Conservation (phyloP, 2,329 filamentous ascomycete species). For the Verticillium zaregamsianum region DNA sequence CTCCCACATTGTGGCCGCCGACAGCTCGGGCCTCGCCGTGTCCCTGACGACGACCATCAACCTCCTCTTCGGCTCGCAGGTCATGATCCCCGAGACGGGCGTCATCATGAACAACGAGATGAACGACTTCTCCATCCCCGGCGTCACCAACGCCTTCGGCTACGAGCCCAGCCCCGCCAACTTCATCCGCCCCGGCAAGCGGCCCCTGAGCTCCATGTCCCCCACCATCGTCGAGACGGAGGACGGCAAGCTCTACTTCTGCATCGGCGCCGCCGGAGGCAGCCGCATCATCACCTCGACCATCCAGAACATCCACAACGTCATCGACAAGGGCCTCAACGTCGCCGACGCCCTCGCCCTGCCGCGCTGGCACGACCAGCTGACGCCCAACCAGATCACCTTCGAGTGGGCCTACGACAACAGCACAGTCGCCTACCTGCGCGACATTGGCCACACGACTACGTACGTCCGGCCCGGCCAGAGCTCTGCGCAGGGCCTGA, state of each 20-base stretch:
- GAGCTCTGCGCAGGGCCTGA: slow-evolving; percentile 71
- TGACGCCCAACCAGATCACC: slow-evolving; percentile 62
- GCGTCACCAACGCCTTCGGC: slow-evolving; percentile 67
- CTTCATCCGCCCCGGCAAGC: slow-evolving; percentile 71
- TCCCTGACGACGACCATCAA: slow-evolving; percentile 81
- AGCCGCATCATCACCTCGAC: slow-evolving; percentile 81
- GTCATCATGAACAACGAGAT: slow-evolving; percentile 65
- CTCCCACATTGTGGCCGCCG: slow-evolving; percentile 62
- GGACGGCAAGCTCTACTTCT: slow-evolving; percentile 65
- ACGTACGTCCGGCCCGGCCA: slow-evolving; percentile 62
- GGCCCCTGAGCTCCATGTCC: slow-evolving; percentile 73
- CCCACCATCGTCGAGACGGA: slow-evolving; percentile 71
- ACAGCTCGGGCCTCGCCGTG: slow-evolving; percentile 66
- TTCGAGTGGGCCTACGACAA: slow-evolving; percentile 76
- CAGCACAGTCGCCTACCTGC: slow-evolving; percentile 62
- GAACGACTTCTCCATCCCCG: slow-evolving; percentile 76
- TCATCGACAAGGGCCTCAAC: slow-evolving; percentile 64
- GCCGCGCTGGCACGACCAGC: slow-evolving; percentile 78
- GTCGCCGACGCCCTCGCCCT: slow-evolving; percentile 58
- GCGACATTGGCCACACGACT: slow-evolving; percentile 66
- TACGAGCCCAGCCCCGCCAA: slow-evolving; percentile 72
- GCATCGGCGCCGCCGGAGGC: slow-evolving; percentile 76
- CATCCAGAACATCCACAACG: slow-evolving; percentile 71
- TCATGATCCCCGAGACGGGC: slow-evolving; percentile 79
- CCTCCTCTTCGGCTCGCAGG: slow-evolving; percentile 68